Base-by-base conservation (phyloP, 331 rosid genomes). In the Dryas integrifolia region DNA sequence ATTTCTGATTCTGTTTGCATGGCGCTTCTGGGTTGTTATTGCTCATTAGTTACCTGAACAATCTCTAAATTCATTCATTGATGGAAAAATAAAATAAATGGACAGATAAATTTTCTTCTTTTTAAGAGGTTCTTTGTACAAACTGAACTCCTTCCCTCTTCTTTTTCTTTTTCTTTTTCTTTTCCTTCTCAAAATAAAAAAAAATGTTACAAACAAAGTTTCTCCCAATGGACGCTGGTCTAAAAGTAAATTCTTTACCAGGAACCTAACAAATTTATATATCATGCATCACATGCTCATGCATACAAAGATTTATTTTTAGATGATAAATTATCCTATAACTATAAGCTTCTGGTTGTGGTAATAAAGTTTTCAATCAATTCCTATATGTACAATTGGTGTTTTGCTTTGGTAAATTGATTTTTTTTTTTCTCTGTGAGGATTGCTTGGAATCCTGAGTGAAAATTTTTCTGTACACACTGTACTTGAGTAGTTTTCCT, bases 1-100 rank as follows among this genome's bases (percentile, higher is more conserved):
- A 21, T 56, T 69, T 78, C 63, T 48, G 62, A 48, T 49, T 12
- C 50, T 13, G 12, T 41, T 40, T 74, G 83, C 72, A 79, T 79
- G 79, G 67, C 62, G 49, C 57, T 72, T 72, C 55, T 66, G 70
- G 65, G 61, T 81, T 3, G 15, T 51, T 59, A 3, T 44, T 43
- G 41, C 15, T 76, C 46, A 8, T 59, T 49, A 30, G 12, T 6
- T 38, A 12, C 26, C 59, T 38, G 68, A 46, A 46, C 12, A 24
- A 24, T 64, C 5, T 35, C 44, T 12, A 14, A 16, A 38, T 38
- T 21, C 65, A 35, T 65, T 46, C 39, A 12, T 15, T 65, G 6
- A 18, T 1, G 6, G 41, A 45, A 65, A 15, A 6, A 44, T 45
- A 2, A 44, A 26, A 11, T 45, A n/a, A 18, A 43, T 16, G 18